A percentile compares a stretch with the other conserved stretches of the same genome.
Evolutionary conservation across 306 rosid genomes (phyloP).

Genomic region (Morella rubra): DNA sequence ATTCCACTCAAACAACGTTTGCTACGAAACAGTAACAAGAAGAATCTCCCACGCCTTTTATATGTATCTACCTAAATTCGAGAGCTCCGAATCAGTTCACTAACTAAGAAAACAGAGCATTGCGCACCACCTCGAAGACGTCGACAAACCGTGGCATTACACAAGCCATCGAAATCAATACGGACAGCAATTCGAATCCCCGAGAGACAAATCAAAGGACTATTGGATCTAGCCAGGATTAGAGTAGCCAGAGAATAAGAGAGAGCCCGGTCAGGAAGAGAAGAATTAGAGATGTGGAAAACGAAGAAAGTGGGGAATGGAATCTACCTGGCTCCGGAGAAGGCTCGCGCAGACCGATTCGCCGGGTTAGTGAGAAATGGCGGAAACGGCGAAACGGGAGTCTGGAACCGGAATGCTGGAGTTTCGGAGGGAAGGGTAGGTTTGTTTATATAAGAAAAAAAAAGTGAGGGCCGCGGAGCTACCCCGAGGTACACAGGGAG

Average conservation of each 20-base stretch:
- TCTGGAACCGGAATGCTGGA: conserved; percentile 7
- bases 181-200: conserved; percentile 20
- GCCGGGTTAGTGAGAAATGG: background rate
- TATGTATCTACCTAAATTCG: background rate
- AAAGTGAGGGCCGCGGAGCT: conserved; percentile 19
- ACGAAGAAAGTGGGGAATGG: conserved; percentile 3
- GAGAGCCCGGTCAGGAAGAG: background rate
- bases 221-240: background rate
- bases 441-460: conserved; percentile 38
- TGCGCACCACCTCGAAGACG: conserved; percentile 5
- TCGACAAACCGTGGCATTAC: conserved; percentile 10
- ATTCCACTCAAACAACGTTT: conserved; percentile 10
- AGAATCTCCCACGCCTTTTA: conserved; percentile 6
- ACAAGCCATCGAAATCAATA: background rate
- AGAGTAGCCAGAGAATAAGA: background rate
- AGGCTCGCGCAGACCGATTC: background rate
- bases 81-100: conserved; percentile 2
- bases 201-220: conserved; percentile 25
- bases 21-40: background rate
- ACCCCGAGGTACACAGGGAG: conserved; percentile 11
- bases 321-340: background rate
- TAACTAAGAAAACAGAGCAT: conserved; percentile 17
- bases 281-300: background rate
- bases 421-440: background rate
- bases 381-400: background rate